Evolutionary conservation across 371 early-diverging fungal genomes (phyloP), one percentile per base, ranked within the genome.

Genomic region (Lichtheimia ornata): DNA sequence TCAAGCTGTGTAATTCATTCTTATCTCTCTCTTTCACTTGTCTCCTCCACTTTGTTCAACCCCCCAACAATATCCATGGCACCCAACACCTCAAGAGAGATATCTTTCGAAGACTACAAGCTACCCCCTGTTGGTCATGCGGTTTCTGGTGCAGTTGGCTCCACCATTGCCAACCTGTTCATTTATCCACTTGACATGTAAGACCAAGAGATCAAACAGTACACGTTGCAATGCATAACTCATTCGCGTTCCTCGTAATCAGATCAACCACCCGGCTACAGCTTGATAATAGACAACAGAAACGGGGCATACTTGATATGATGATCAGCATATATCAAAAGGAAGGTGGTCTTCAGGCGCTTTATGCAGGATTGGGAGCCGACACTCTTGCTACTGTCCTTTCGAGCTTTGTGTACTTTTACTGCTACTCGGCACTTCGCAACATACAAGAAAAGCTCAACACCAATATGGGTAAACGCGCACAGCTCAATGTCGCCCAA

Each of bases 141-240:
- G 24, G 71, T 86, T 50, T 80, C 83, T 1, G 86, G 86, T 45
- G 86, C 83, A 42, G 79, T 84, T 17, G 86, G 83, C 11, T 79
- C 82, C 22, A 79, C 83, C 13, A 71, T 86, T 54, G 79, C 83
- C 20, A 86, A 83, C 61, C 61, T 84, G 13, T 74, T 83, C 66
- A 82, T 86, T 59, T 86, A 86, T 61, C 86, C 86, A 40, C 66
- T 86, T 50, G 86, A 86, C 74, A 77, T 86, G 81, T 77, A 73
- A 65, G 61, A 41, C 17, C 43, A 13, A 35, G 35, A 35, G 53
- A 53, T 30, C 28, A 35, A 9, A 9, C 1, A 15, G 5, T 30
- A 17, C 53, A 14, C 18, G 25, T 42, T 53, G 40, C 42, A 15
- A 22, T 24, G 35, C 14, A 50, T 60, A 24, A 52, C 53, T 59